These are phyloP conservation scores for Carex arenaria DNA, from an alignment of 202 grass and related monocot species.

Conservation along the genomic window DNA sequence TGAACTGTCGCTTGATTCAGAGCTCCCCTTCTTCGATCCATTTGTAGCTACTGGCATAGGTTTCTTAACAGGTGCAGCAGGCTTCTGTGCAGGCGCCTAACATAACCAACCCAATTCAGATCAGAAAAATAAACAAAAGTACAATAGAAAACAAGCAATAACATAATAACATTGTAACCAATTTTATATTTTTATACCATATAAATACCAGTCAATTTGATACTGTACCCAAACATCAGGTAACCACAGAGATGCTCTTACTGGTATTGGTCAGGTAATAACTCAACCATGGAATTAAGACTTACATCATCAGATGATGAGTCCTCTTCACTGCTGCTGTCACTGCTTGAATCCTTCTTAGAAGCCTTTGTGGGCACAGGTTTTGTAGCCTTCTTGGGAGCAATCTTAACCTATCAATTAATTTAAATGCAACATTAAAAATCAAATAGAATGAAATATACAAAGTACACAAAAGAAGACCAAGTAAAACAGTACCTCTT, in stretches of 20 bases:
- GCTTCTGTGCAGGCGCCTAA: slow-evolving; percentile 12
- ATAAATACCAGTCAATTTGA: neutral
- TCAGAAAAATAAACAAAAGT: neutral
- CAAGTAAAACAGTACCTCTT: slow-evolving; percentile 37
- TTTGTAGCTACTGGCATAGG: slow-evolving; percentile 20
- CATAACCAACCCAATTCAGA: neutral
- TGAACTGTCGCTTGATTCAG: slow-evolving; percentile 41
- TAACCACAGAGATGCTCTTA: neutral
- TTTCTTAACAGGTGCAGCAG: neutral
- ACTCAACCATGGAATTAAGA: neutral
- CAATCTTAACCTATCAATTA: slow-evolving; percentile 39
- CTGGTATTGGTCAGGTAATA: neutral
- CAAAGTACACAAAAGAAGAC: neutral
- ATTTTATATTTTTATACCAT: neutral
- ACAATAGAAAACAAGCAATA: neutral
- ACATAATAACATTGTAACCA: neutral
- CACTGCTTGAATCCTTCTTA: slow-evolving; percentile 39
- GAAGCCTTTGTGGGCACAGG: slow-evolving; percentile 21
- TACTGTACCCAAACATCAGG: slow-evolving; percentile 20
- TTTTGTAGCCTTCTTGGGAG: slow-evolving; percentile 37
- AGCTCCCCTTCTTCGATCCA: slow-evolving; percentile 35
- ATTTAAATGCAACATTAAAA: neutral
- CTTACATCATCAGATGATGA: slow-evolving; percentile 58
- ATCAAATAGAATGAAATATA: neutral
- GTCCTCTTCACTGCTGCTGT: slow-evolving; percentile 39